Evolutionary conservation across 1,139 yeast genomes (phyloP).

Genomic region (Candida tropicalis): DNA sequence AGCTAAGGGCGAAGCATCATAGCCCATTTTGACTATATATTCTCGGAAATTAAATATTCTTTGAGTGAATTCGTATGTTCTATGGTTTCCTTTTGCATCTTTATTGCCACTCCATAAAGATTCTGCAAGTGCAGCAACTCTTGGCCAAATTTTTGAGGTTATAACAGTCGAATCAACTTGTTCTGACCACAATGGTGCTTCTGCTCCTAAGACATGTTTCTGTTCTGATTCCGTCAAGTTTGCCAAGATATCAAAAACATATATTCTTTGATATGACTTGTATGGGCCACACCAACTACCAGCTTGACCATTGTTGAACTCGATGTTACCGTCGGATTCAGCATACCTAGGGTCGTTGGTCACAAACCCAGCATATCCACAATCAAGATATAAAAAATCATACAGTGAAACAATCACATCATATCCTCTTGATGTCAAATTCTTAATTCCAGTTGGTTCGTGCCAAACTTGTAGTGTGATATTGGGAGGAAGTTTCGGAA

Average conservation of each 20-base stretch:
- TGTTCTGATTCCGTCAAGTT: slow-evolving; percentile 37
- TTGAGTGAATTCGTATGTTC: slow-evolving; percentile 37
- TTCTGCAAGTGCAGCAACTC: slow-evolving; percentile 53
- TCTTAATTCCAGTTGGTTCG: slow-evolving; percentile 28
- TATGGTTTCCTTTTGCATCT: slow-evolving; percentile 29
- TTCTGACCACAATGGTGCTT: slow-evolving; percentile 50
- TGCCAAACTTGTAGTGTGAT: slow-evolving; percentile 48
- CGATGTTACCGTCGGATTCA: slow-evolving; percentile 26
- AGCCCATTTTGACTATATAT: slow-evolving; percentile 41
- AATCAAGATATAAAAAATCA: slow-evolving; percentile 45
- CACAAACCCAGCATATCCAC: slow-evolving; percentile 49
- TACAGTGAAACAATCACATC: slow-evolving; percentile 46
- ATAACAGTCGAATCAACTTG: slow-evolving; percentile 41
- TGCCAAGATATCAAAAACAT: slow-evolving; percentile 38
- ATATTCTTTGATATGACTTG: slow-evolving; percentile 53
- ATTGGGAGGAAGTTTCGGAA: slow-evolving; percentile 30
- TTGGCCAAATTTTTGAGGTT: slow-evolving; percentile 49
- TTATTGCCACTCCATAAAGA: slow-evolving; percentile 49
- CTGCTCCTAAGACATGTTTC: slow-evolving; percentile 45
- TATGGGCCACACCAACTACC: slow-evolving; percentile 57
- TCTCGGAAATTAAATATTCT: slow-evolving; percentile 49
- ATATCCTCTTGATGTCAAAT: slow-evolving; percentile 39
- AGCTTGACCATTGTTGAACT: slow-evolving; percentile 34
- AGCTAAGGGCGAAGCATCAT: slow-evolving; percentile 40
- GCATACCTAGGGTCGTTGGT: slow-evolving; percentile 41